phyloP scores from a whole-genome alignment of 2,329 filamentous ascomycete species.

The Microdochium nivale region DNA sequence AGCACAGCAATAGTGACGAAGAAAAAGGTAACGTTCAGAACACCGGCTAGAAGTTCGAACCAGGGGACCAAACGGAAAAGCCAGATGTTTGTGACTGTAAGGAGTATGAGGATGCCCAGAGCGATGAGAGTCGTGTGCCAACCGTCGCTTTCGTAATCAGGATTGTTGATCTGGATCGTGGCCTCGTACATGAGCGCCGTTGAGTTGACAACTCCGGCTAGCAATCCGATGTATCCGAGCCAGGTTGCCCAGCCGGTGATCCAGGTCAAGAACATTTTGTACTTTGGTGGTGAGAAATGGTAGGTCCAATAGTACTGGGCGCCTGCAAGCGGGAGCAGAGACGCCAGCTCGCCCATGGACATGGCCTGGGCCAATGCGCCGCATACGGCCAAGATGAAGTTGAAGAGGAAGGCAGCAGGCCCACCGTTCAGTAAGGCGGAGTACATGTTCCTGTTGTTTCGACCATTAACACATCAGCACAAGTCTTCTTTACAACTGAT shows the following conservation, averaged over 20 bases:
- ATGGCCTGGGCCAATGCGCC: not conserved
- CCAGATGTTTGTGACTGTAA: not conserved
- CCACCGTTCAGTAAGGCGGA: not conserved
- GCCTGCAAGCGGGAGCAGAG: not conserved
- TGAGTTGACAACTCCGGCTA: not conserved
- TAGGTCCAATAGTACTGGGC: not conserved
- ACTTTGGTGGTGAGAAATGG: not conserved
- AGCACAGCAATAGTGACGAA: constrained; percentile 4
- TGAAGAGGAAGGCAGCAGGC: not conserved
- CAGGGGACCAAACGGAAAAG: constrained; percentile 1
- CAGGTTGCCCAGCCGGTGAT: not conserved
- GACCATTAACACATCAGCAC: not conserved
- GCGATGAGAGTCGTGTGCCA: constrained; percentile 1
- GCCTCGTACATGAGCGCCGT: constrained; percentile 4
- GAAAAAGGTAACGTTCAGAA: constrained; percentile 3
- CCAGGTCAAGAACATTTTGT: not conserved
- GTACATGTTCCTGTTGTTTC: not conserved
- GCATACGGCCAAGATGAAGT: not conserved
- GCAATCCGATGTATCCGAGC: constrained; percentile 1
- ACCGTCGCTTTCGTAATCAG: not conserved
- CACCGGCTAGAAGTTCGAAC: constrained; percentile 2
- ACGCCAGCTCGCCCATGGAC: not conserved
- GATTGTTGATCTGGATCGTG: constrained; percentile 2
- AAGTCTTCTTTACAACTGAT: too few relatives aligned
- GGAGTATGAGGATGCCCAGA: not conserved